Conservation (phyloP, 1,139 yeast species). For the Pichia sp. region DNA sequence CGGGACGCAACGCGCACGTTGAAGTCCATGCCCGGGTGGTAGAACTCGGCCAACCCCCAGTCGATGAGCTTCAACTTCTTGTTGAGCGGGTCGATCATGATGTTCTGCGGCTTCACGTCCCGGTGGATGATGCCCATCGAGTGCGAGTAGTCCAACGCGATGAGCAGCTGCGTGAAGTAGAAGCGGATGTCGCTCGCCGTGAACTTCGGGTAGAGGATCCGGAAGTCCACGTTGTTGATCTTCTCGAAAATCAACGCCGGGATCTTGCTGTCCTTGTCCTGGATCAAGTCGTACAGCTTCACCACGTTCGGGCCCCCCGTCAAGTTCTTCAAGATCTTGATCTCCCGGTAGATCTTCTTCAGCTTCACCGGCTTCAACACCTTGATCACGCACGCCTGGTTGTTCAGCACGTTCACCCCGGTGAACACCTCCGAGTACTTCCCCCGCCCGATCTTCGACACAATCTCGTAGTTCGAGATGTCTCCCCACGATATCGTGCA, state of each 20-base stretch:
- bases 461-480: conserved; percentile 80
- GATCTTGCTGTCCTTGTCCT: conserved; percentile 86
- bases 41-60: conserved; percentile 98
- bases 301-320: conserved; percentile 85
- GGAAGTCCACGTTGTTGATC: conserved; percentile 84
- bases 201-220: conserved; percentile 88
- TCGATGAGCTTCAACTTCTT: conserved; percentile 78
- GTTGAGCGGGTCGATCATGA: conserved; percentile 89
- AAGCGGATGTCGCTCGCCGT: conserved; percentile 76
- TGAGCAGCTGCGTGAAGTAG: conserved; percentile 83
- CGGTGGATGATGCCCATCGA: conserved; percentile 98
- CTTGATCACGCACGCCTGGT: conserved; percentile 70
- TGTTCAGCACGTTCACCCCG: conserved; percentile 59
- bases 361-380: conserved; percentile 95
- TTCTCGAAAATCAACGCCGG: conserved; percentile 93
- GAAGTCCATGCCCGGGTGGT: conserved; percentile 91
- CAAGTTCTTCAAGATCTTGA: conserved; percentile 84
- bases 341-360: conserved; percentile 94
- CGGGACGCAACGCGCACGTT: conserved; percentile 98
- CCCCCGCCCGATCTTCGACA: conserved; percentile 91
- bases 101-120: conserved; percentile 97
- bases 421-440: conserved; percentile 95
- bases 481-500: conserved; percentile 55
- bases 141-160: conserved; percentile 90
- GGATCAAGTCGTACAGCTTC: conserved; percentile 75